phyloP scores from a whole-genome alignment of 345 rosid genomes.

The Eucalyptus tenuipes region DNA sequence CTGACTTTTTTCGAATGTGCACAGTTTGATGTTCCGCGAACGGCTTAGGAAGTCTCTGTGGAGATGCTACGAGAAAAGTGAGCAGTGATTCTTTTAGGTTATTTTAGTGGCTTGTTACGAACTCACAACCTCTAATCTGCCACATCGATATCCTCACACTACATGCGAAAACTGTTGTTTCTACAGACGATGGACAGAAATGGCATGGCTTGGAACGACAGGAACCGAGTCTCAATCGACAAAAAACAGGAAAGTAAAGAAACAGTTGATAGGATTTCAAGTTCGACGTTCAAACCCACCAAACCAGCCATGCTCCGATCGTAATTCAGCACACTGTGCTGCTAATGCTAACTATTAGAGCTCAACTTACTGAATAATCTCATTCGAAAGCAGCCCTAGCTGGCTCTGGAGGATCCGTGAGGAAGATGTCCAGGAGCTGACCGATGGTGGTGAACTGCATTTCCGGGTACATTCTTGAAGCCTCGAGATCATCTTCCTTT shows the following conservation, averaged over 20 bases:
- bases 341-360: neutral
- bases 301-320: neutral
- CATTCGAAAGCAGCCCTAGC: neutral
- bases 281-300: no score
- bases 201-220: neutral
- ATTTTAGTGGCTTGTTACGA: neutral
- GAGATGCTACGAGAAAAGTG: neutral
- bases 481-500: constrained; percentile 7
- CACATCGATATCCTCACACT: rapidly evolving
- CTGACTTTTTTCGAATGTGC: neutral
- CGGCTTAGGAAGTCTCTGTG: neutral
- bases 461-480: constrained; percentile 16
- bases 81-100: neutral
- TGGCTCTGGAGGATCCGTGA: constrained; percentile 5
- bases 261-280: neutral
- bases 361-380: neutral
- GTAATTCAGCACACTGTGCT: neutral
- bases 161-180: neutral
- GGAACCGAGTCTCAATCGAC: neutral
- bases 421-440: constrained; percentile 23
- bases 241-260: neutral
- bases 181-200: neutral
- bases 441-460: neutral
- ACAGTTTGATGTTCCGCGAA: neutral
- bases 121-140: neutral